Base-by-base conservation (phyloP, 192 early-diverging fungal species). In the Backusella tuberculispora region DNA sequence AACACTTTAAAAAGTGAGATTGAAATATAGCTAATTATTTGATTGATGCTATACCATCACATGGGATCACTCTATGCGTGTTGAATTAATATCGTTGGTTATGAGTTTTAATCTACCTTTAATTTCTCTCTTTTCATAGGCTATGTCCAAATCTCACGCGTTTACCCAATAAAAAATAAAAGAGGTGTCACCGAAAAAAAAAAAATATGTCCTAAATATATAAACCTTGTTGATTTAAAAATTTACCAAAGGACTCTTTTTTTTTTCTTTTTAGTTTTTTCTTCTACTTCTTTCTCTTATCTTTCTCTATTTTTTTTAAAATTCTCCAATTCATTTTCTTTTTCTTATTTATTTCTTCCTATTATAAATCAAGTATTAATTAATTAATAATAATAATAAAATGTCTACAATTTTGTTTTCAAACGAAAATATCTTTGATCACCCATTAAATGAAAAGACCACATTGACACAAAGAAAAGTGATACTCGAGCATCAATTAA, bases 391-490 rank as follows among this genome's bases (percentile, higher is more conserved):
- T n/a, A n/a, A n/a, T n/a, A 7, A 44, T 41, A 67, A 67, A 4
- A 67, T 67, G 66, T 21, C 66, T 21, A 21, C 66, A 43, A 43
- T 67, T 67, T 43, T 67, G 41, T 67, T 41, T 10, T 67, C 66
- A 67, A 67, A 40, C 4, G 8, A 21, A 43, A 67, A n/a, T 1
- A 19, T 19, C 41, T 19, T 38, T 5, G 43, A 46, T 26, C 68
- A 21, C 21, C 7, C 26, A 37, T 43, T 26, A 26, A 69, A 47
- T 69, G 42, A 47, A 45, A 47, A 47, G 17, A 4, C 68, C 15
- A 5, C 26, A 15, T 34, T 69, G 43, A 47, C 26, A 29, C 43
- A 43, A 5, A 29, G 42, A 47, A 69, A 26, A 24, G 41, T 21
- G 4, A 21, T 42, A 19, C 68, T 69, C 26, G 68, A 69, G 19